Conservation (phyloP, 2,329 filamentous ascomycete genomes). For the Trichoderma sp. region DNA sequence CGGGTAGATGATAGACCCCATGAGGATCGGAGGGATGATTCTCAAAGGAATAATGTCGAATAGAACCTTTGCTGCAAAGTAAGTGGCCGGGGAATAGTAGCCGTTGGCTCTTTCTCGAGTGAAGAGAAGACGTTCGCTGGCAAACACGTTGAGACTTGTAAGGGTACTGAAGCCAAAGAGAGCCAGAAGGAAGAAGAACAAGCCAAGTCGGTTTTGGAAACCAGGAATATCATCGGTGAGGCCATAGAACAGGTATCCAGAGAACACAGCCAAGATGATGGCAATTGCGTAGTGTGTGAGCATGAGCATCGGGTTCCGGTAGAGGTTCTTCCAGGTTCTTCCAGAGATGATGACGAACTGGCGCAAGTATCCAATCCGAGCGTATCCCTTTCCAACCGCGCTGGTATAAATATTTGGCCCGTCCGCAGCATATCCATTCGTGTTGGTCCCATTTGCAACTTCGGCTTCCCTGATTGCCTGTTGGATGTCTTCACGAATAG, state of each 20-base stretch:
- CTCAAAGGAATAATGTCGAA: constrained; percentile 96
- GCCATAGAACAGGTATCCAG: constrained; percentile 94
- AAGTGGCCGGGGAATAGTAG: constrained; percentile 91
- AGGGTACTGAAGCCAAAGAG: constrained; percentile 96
- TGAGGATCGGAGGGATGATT: constrained; percentile 88
- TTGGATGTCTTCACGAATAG: constrained; percentile 74
- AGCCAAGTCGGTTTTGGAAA: constrained; percentile 93
- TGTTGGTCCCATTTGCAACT: constrained; percentile 62
- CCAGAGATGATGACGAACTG: constrained; percentile 89
- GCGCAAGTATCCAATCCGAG: constrained; percentile 70
- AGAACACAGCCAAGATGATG: constrained; percentile 88
- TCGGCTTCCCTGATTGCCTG: constrained; percentile 62
- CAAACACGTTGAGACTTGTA: constrained; percentile 90
- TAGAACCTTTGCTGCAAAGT: constrained; percentile 94
- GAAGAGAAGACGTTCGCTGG: constrained; percentile 84
- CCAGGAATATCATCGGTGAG: constrained; percentile 93
- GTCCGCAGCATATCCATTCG: constrained; percentile 48
- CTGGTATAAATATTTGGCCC: constrained; percentile 51
- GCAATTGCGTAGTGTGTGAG: constrained; percentile 97
- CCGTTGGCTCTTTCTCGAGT: constrained; percentile 92
- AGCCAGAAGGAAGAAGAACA: constrained; percentile 96
- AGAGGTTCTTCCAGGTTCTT: constrained; percentile 94
- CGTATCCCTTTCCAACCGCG: constrained; percentile 73
- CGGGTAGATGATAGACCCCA: constrained; percentile 93
- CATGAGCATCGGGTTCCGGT: constrained; percentile 97